Conservation (phyloP, 2,329 filamentous ascomycete genomes). For the Aspergillus sp. region DNA sequence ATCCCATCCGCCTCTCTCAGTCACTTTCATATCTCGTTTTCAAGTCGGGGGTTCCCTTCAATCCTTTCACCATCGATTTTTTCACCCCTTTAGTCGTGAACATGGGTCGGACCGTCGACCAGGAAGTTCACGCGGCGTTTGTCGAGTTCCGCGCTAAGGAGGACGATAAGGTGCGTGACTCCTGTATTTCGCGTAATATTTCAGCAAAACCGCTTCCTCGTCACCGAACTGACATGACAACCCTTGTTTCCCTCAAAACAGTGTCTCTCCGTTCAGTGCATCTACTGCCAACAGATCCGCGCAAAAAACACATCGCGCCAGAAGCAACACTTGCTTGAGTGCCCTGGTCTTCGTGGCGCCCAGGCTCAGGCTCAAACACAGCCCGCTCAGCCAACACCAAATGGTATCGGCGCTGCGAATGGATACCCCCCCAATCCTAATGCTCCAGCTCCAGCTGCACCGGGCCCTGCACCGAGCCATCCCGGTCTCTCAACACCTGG, state of each 20-base stretch:
- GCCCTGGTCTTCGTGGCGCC: slow-evolving; percentile 47
- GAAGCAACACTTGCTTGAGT: slow-evolving; percentile 53
- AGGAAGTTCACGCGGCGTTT: slow-evolving; percentile 54
- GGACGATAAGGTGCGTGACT: slow-evolving; percentile 49
- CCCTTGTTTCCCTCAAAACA: slow-evolving; percentile 26
- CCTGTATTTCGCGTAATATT: slow-evolving; percentile 44
- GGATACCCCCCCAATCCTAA: slow-evolving; percentile 45
- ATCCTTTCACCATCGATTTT: slow-evolving; percentile 24
- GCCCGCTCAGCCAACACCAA: slow-evolving; percentile 37
- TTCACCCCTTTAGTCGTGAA: slow-evolving; percentile 27
- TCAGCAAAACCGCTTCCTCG: slow-evolving; percentile 27
- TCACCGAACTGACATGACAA: slow-evolving; percentile 36
- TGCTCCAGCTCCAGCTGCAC: slow-evolving; percentile 33
- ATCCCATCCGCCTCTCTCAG: slow-evolving; percentile 13
- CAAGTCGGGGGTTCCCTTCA: slow-evolving; percentile 6
- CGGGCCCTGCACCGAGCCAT: slow-evolving; percentile 32
- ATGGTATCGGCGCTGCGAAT: slow-evolving; percentile 42
- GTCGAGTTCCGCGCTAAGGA: slow-evolving; percentile 56
- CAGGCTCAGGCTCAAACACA: slow-evolving; percentile 44
- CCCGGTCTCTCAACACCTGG: slow-evolving; percentile 42
- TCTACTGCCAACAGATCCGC: slow-evolving; percentile 54
- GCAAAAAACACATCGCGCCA: slow-evolving; percentile 55
- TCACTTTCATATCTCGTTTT: slow-evolving; percentile 16
- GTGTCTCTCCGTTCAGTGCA: slow-evolving; percentile 54
- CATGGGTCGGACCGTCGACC: slow-evolving; percentile 54